Conservation (phyloP, 805 yeast species). For the Candida anglica region DNA sequence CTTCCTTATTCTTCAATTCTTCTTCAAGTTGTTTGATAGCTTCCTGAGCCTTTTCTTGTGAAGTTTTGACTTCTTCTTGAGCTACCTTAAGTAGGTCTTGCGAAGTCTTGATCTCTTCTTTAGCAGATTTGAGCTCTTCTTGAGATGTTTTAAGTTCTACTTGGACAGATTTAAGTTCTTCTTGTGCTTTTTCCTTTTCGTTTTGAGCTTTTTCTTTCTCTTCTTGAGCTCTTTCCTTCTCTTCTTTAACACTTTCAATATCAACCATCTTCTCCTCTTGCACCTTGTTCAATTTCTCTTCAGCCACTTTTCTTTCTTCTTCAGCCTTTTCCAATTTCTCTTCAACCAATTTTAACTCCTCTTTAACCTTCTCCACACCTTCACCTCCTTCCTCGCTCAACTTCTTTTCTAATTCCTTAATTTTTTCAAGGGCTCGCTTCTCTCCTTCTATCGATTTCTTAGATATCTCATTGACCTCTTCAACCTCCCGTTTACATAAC, state of each 20-base stretch:
- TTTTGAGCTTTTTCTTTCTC: neutral
- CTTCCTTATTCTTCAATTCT: no score
- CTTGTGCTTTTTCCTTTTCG: neutral
- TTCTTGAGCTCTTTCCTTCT: neutral
- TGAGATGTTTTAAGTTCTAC: conserved; percentile 1
- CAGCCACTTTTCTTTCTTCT: neutral
- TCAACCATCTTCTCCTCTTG: neutral
- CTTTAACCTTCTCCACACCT: neutral
- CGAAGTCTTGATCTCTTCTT: no score
- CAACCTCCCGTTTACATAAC: no score
- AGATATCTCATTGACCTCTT: no score
- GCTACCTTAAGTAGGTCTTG: no score
- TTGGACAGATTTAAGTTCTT: neutral
- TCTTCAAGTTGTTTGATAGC: conserved; percentile 1
- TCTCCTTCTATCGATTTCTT: no score
- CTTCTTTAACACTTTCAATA: neutral
- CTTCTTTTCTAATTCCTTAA: conserved; percentile 1
- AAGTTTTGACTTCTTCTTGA: conserved; percentile 13
- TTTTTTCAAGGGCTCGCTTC: neutral
- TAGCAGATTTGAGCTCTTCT: conserved; percentile 9
- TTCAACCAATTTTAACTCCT: neutral
- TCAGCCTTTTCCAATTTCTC: neutral
- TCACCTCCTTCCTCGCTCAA: conserved; percentile 1
- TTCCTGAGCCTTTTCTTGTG: no score
- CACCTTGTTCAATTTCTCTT: neutral